Evolutionary conservation across 2,329 filamentous ascomycete genomes (phyloP), one percentile per base, ranked within the genome.

Genomic region (Sporothrix mexicana): DNA sequence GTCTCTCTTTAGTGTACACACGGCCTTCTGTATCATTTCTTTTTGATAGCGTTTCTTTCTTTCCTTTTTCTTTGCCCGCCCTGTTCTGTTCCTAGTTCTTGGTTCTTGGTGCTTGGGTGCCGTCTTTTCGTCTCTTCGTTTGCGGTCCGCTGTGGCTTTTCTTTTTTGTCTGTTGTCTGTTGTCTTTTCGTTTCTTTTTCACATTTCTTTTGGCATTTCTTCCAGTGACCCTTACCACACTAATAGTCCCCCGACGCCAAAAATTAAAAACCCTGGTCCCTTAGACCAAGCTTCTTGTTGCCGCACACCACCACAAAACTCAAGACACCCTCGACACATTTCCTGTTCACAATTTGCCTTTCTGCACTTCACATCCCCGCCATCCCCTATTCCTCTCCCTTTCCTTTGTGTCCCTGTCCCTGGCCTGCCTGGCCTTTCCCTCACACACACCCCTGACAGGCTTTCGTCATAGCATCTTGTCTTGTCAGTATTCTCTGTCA

Each of bases 251-350:
- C 15, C 4, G 13, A 15, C 69, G 41, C 68, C 41, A 70, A 61
- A 70, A 70, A 70, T 53, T 20, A 70, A 61, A 70, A 70, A 70
- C 23, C 69, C 55, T 59, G 55, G 30, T 49, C 55, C 55, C 41
- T 45, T 62, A 30, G 55, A 62, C 53, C 55, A 62, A 23, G 57
- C 62, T 59, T 59, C 30, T 69, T 47, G 51, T 57, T 73, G 69
- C 72, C 72, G 64, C 62, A 68, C 64, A 53, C 64, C 55, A 59
- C 55, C 25, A 43, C 30, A 45, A n/a, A 25, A 53, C 15, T 6
- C 30, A 36, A 36, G 30, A 36, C 30, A 36, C 30, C 5, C 2
- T 6, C n/a, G 2, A 36, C 30, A 36, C 30, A 36, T 36, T 36
- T 36, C 30, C 3, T 20, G 23, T 45, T 51, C 15, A 53, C 30